Evolutionary conservation across 352 stramenopile species (phyloP).

Genomic region (Phytopythium ostracodes): DNA sequence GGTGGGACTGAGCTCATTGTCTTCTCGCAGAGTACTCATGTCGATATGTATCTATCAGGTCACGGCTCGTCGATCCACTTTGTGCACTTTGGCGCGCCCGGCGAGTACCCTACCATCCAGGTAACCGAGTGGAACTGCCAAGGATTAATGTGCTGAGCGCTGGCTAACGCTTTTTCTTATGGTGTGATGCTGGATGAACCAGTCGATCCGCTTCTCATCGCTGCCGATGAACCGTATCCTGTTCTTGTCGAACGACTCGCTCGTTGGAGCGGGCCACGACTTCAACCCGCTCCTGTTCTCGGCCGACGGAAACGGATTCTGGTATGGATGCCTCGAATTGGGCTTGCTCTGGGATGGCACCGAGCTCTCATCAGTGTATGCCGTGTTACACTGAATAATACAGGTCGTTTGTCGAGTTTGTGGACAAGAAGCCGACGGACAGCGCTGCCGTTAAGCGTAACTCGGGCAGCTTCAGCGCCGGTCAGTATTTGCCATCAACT

Average conservation of each 20-base stretch:
- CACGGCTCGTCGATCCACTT: constrained; percentile 92
- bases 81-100: constrained; percentile 72
- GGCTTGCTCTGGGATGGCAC: background rate
- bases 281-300: constrained; percentile 92
- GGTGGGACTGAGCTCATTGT: background rate
- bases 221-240: constrained; percentile 82
- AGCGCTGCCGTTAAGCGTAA: constrained; percentile 44
- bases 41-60: constrained; percentile 10
- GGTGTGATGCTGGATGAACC: constrained; percentile 4
- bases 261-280: constrained; percentile 89
- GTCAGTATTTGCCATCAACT: constrained; percentile 16
- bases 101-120: constrained; percentile 73
- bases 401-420: constrained; percentile 69
- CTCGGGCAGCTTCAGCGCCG: constrained; percentile 63
- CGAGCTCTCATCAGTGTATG: background rate
- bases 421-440: constrained; percentile 71
- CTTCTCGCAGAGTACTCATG: background rate
- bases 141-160: background rate
- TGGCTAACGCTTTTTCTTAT: background rate
- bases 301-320: constrained; percentile 71
- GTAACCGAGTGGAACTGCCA: constrained; percentile 13
- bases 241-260: constrained; percentile 87
- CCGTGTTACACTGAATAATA: background rate
- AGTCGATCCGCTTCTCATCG: constrained; percentile 86
- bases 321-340: constrained; percentile 20